phyloP scores from a whole-genome alignment of 108 stramenopile species.

The Skeletonema marinoi region DNA sequence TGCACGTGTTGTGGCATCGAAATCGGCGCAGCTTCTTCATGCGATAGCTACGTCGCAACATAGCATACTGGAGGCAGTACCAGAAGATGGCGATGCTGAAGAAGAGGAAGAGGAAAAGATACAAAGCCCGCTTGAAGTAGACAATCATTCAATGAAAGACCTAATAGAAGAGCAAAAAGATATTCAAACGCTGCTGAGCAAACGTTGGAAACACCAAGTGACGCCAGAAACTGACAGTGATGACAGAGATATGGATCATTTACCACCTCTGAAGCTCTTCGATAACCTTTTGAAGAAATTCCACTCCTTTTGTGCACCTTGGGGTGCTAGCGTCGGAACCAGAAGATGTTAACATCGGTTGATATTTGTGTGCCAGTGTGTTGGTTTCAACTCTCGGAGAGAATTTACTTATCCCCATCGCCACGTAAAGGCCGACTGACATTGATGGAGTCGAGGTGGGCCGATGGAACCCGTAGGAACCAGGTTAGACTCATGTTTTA shows the following conservation, averaged over 20 bases:
- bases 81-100: background rate
- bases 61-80: background rate
- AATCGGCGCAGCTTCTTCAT: slow-evolving; percentile 45
- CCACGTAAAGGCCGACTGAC: no score
- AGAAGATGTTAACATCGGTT: no score
- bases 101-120: background rate
- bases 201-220: slow-evolving; percentile 20
- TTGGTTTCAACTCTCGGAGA: no score
- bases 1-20: slow-evolving; percentile 39
- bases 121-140: background rate
- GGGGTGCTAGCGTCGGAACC: background rate
- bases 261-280: slow-evolving; percentile 4
- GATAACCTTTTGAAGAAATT: slow-evolving; percentile 7
- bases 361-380: no score
- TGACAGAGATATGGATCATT: background rate
- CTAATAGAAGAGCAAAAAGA: slow-evolving; percentile 40
- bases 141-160: slow-evolving; percentile 11
- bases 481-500: no score
- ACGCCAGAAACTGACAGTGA: background rate
- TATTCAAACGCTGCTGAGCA: slow-evolving; percentile 22
- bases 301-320: background rate
- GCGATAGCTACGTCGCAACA: slow-evolving; percentile 25
- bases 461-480: no score
- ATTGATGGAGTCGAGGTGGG: no score
- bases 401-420: no score